These are phyloP conservation scores for Yarrowia sp. DNA, from an alignment of 805 yeast genomes.

Conservation along the genomic window DNA sequence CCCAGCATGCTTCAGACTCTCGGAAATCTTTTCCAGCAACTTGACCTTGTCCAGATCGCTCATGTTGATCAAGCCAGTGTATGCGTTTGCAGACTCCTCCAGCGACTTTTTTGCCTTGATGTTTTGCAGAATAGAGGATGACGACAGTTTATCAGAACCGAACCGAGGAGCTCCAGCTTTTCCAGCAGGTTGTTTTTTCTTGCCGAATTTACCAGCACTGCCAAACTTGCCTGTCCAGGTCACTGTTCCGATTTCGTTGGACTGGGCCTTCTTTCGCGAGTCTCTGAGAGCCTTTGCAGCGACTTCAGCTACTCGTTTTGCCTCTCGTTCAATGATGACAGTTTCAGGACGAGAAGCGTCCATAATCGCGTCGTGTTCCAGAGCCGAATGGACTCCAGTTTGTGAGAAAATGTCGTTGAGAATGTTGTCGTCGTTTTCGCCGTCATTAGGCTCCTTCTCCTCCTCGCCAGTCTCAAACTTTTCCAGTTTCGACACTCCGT, in stretches of 20 bases:
- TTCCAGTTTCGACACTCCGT: slow-evolving; percentile 73
- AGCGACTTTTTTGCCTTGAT: slow-evolving; percentile 10
- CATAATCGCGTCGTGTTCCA: slow-evolving; percentile 76
- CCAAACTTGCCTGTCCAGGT: slow-evolving; percentile 98
- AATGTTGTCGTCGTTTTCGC: slow-evolving; percentile 35
- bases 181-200: background rate
- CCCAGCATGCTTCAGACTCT: slow-evolving; percentile 1
- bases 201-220: slow-evolving; percentile 52
- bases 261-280: slow-evolving; percentile 54
- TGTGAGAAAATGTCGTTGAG: slow-evolving; percentile 73
- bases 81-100: slow-evolving; percentile 4
- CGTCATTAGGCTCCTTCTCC: slow-evolving; percentile 27
- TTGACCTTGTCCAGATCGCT: slow-evolving; percentile 18
- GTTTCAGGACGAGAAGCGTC: slow-evolving; percentile 53
- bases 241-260: slow-evolving; percentile 66
- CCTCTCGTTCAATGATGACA: slow-evolving; percentile 59
- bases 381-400: slow-evolving; percentile 67
- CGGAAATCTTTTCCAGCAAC: slow-evolving; percentile 1
- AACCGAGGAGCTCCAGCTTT: background rate
- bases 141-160: background rate
- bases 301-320: slow-evolving; percentile 54
- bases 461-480: slow-evolving; percentile 50
- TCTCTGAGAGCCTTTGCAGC: slow-evolving; percentile 57
- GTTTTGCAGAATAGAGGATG: background rate
- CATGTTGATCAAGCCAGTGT: slow-evolving; percentile 5